Conservation (phyloP, 305 asterid genomes). For the Ruellia speciosa region DNA sequence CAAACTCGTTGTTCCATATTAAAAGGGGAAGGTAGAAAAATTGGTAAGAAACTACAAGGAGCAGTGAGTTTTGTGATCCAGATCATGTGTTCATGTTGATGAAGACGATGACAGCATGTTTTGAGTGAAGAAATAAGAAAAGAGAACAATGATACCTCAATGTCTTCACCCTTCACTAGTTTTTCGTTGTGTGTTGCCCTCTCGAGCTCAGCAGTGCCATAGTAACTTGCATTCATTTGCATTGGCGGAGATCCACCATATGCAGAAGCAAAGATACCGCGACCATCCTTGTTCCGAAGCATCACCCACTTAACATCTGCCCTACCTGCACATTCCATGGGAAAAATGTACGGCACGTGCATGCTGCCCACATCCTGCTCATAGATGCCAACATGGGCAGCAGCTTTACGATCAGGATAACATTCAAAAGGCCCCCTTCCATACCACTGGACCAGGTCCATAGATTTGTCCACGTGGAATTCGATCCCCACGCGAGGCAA, state of each 20-base stretch:
- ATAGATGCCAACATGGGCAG: slow-evolving; percentile 74
- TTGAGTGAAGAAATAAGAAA: not conserved
- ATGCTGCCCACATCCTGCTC: slow-evolving; percentile 57
- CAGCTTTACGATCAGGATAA: slow-evolving; percentile 88
- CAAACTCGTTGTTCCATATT: too few species aligned
- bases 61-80: too few species aligned
- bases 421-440: slow-evolving; percentile 95
- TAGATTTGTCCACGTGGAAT: slow-evolving; percentile 65
- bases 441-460: slow-evolving; percentile 71
- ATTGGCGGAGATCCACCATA: slow-evolving; percentile 68
- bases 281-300: slow-evolving; percentile 56
- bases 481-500: slow-evolving; percentile 90
- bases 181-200: slow-evolving; percentile 62
- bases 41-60: too few species aligned
- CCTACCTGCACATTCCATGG: slow-evolving; percentile 74
- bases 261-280: slow-evolving; percentile 68
- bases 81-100: too few species aligned
- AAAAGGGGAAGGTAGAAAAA: too few species aligned
- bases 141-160: slow-evolving; percentile 47
- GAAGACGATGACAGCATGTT: too few species aligned
- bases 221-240: slow-evolving; percentile 92
- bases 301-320: slow-evolving; percentile 94
- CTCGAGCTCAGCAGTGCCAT: slow-evolving; percentile 84
- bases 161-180: slow-evolving; percentile 60
- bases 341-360: slow-evolving; percentile 90